Evolutionary conservation across 1,284 basidiomycete species (phyloP), one percentile per base, ranked within the genome.

Genomic region (Amylostereum chailletii): DNA sequence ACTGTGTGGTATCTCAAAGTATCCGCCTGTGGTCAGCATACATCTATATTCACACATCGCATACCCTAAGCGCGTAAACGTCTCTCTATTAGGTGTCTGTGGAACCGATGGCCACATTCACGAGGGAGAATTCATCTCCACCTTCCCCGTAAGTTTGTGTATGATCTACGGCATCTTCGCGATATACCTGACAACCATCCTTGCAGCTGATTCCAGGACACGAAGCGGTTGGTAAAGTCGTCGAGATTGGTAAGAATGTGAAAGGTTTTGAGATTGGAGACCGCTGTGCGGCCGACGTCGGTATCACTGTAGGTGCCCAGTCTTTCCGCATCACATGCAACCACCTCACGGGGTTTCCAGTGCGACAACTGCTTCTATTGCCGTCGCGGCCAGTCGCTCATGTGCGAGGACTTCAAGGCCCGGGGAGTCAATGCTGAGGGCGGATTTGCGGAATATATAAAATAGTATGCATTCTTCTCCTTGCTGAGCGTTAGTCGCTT

Each of bases 361-460:
- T 93, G 90, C 62, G 82, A 81, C 8, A 69, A 72, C 51, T 93
- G 90, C 66, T 90, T 90, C 71, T 91, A 81, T 67, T 92, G 90
- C 65, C 78, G 88, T 38, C 78, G 86, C 47, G 89, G 89, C 4
- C 66, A 83, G 67, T 71, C 77, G 50, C 65, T 87, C 58, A 62
- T 87, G 61, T 94, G 90, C 66, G 86, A 90, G 67, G 78, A 87
- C 68, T 90, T 90, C 65, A 71, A 79, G 47, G 79, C 83, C 33
- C 72, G 83, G 10, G 90, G 90, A 46, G 86, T 91, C 44, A 86
- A 81, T 44, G 64, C 76, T 53, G 78, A 83, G 51, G 90, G 90
- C 51, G 90, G 89, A n/a, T 93, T 94, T 61, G 86, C 89, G 39
- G 88, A 90, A 64, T 92, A 91, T 67, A 78, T 90, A 59, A 77